A percentile compares a stretch with the other conserved stretches of the same genome.
Evolutionary conservation across 495 filamentous ascomycete species (phyloP).

Genomic region (Penicillium lividum): DNA sequence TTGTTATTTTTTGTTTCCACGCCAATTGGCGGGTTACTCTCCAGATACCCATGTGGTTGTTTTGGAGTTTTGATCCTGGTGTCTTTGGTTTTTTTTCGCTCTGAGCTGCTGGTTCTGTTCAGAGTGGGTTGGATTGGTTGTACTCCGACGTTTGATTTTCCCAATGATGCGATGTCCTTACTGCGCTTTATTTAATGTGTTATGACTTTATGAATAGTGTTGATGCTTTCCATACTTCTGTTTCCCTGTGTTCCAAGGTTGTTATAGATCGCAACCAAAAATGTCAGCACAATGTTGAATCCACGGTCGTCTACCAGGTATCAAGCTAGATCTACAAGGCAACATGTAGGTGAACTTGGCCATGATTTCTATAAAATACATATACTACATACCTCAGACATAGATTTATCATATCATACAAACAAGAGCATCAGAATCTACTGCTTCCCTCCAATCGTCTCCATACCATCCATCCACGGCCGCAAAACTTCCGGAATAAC

Average conservation of each 20-base stretch:
- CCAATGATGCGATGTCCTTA: conserved; percentile 24
- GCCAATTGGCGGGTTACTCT: neutral
- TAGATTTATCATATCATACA: conserved; percentile 17
- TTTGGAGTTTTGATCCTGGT: neutral
- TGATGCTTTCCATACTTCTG: neutral
- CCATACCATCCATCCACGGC: conserved; percentile 77
- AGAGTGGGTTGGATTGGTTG: conserved; percentile 2
- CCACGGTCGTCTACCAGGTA: neutral
- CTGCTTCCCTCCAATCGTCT: conserved; percentile 52
- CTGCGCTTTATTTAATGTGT: conserved; percentile 21
- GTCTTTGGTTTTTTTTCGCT: conserved; percentile 1
- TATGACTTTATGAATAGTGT: conserved; percentile 25
- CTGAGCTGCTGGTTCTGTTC: conserved; percentile 22
- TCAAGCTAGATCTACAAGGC: neutral
- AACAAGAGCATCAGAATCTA: neutral
- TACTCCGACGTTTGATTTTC: conserved; percentile 10
- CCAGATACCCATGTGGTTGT: neutral
- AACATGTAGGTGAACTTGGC: neutral
- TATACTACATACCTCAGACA: neutral
- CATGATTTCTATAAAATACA: neutral
- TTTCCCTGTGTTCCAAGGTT: neutral
- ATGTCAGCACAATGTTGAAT: neutral
- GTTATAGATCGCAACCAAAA: neutral
- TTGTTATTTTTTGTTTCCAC: neutral
- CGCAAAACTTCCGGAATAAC: conserved; percentile 80